These are phyloP conservation scores for Polytrichum formosum DNA, from an alignment of 225 moss, liverwort and hornwort species.

Conservation along the genomic window DNA sequence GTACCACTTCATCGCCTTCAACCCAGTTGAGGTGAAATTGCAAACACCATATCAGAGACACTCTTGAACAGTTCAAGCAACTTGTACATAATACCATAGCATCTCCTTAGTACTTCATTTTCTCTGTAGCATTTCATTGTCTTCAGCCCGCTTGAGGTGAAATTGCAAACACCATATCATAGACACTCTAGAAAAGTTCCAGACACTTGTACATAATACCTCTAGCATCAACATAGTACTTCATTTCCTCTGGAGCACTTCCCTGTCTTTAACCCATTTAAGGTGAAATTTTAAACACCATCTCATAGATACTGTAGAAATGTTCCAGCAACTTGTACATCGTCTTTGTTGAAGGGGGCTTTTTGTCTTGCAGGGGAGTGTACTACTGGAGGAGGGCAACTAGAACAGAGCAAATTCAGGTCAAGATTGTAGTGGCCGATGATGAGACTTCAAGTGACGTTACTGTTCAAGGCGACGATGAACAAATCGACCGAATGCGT, in stretches of 20 bases:
- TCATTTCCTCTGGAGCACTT: not conserved
- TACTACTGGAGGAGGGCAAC: slow-evolving; percentile 98
- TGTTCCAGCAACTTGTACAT: not conserved
- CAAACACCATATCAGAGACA: not conserved
- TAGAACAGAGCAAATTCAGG: slow-evolving; percentile 87
- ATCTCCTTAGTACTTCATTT: not conserved
- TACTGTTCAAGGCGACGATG: slow-evolving; percentile 86
- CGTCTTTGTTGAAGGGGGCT: not conserved
- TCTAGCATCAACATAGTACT: not conserved
- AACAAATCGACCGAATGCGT: slow-evolving; percentile 86
- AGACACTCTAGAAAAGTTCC: no score
- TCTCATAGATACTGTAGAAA: no score
- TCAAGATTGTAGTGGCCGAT: slow-evolving; percentile 85
- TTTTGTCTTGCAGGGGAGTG: slow-evolving; percentile 54
- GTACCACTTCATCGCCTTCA: not conserved
- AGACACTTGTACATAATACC: not conserved
- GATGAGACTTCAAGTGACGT: slow-evolving; percentile 87
- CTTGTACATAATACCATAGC: not conserved
- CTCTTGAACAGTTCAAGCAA: not conserved
- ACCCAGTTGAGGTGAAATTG: not conserved
- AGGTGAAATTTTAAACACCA: not conserved
- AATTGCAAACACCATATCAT: no score
- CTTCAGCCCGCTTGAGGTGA: no score
- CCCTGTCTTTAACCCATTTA: not conserved
- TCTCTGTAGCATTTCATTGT: no score